Evolutionary conservation across 2,329 filamentous ascomycete genomes (phyloP).

Genomic region (Monosporascus sp.): DNA sequence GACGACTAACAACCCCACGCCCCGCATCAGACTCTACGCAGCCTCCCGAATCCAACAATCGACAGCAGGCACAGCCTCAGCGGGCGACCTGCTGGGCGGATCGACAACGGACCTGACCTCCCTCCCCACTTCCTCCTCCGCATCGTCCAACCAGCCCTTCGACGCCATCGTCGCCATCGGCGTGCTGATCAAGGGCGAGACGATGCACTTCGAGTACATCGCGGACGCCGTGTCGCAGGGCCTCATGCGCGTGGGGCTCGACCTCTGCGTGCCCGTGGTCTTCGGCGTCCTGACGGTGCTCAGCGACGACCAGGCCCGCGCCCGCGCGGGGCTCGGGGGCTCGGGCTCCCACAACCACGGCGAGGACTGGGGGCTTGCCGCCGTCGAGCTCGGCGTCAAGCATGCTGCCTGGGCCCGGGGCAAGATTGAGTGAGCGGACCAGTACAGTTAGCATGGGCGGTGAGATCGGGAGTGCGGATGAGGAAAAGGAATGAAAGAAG

Average conservation of each 20-base stretch:
- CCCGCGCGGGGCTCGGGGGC: slow-evolving; percentile 71
- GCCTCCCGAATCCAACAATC: slow-evolving; percentile 81
- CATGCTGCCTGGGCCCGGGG: slow-evolving; percentile 77
- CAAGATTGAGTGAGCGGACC: slow-evolving; percentile 38
- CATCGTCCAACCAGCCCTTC: slow-evolving; percentile 54
- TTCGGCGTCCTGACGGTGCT: slow-evolving; percentile 90
- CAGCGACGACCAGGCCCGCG: slow-evolving; percentile 79
- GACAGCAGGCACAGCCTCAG: slow-evolving; percentile 55
- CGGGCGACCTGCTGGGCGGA: slow-evolving; percentile 70
- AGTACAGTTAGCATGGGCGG: not conserved
- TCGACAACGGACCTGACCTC: slow-evolving; percentile 62
- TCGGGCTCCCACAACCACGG: slow-evolving; percentile 79
- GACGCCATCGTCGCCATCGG: slow-evolving; percentile 94
- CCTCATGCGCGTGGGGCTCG: slow-evolving; percentile 89
- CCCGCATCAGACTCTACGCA: slow-evolving; percentile 61
- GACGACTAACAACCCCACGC: not conserved
- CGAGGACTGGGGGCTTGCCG: slow-evolving; percentile 90
- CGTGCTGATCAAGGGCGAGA: slow-evolving; percentile 96
- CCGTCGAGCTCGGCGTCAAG: slow-evolving; percentile 91
- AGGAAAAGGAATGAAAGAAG: slow-evolving; percentile 3
- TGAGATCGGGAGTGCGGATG: slow-evolving; percentile 3
- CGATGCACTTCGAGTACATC: slow-evolving; percentile 99
- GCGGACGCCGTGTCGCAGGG: slow-evolving; percentile 85
- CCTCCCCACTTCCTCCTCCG: slow-evolving; percentile 32
- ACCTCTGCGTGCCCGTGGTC: slow-evolving; percentile 81